Evolutionary conservation across 2,329 filamentous ascomycete species (phyloP).

Genomic region (Penicillium decumbens): DNA sequence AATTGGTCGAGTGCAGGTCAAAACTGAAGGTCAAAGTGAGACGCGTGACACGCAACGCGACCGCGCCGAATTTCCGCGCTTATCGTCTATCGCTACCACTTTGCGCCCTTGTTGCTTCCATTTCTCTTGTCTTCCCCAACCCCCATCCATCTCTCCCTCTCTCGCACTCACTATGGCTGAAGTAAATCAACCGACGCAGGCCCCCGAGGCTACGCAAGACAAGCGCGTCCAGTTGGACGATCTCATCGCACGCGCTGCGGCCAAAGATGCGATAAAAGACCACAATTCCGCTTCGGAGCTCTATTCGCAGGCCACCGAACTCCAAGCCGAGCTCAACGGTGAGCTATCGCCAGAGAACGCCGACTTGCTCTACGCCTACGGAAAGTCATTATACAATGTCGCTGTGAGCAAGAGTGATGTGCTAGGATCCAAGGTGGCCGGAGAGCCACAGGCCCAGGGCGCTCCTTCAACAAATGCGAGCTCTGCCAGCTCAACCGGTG

Average conservation of each 20-base stretch:
- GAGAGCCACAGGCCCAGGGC: slow-evolving; percentile 53
- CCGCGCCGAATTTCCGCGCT: slow-evolving; percentile 11
- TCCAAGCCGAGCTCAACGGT: slow-evolving; percentile 87
- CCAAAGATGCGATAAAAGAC: slow-evolving; percentile 84
- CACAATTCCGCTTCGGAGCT: slow-evolving; percentile 80
- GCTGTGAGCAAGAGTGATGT: slow-evolving; percentile 94
- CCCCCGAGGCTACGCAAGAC: slow-evolving; percentile 24
- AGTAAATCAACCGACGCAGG: slow-evolving; percentile 12
- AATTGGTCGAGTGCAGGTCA: background rate
- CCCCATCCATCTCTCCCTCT: background rate
- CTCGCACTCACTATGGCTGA: slow-evolving; percentile 24
- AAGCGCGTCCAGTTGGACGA: slow-evolving; percentile 66
- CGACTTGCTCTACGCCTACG: slow-evolving; percentile 90
- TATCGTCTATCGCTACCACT: slow-evolving; percentile 10
- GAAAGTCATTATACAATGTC: slow-evolving; percentile 87
- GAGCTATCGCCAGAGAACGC: slow-evolving; percentile 88
- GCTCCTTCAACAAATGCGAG: slow-evolving; percentile 39
- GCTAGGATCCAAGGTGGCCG: slow-evolving; percentile 71
- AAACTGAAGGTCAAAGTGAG: slow-evolving; percentile 1
- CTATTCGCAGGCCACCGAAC: slow-evolving; percentile 81
- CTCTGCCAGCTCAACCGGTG: slow-evolving; percentile 22
- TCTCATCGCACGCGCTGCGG: slow-evolving; percentile 72
- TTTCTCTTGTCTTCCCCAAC: background rate
- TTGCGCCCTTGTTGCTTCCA: background rate
- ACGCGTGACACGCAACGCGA: slow-evolving; percentile 22